Evolutionary conservation across 2,329 filamentous ascomycete species (phyloP), one percentile per base, ranked within the genome.

Genomic region (Aspergillus sp.): DNA sequence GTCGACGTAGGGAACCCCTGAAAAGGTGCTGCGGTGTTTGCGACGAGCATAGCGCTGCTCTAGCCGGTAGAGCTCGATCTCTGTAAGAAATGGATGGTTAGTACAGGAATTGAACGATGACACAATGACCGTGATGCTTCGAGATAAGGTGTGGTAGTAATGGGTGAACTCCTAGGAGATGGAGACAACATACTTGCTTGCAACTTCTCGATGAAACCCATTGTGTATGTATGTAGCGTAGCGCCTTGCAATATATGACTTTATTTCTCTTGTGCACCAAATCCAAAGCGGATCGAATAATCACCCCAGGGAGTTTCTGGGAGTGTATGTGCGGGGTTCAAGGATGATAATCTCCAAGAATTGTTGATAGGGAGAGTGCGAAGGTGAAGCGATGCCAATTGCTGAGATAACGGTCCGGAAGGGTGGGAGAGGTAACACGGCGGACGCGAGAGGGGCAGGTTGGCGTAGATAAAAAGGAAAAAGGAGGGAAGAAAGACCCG

Each of bases 1-100:
- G 75, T 98, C 91, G 66, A 97, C 90, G 78, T 98, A 98, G 75
- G 91, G 85, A 30, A 92, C 94, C 71, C 91, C 92, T 73, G 91
- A 88, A 77, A 96, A 97, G 62, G 91, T 95, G 57, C 89, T 93
- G 76, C 94, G 91, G 69, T 94, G 91, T 71, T 94, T 92, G 75
- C 92, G 90, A 72, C 90, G 90, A 55, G 93, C 96, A 83, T 98
- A 98, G 70, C 92, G 90, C 81, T 97, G 90, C 81, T 98, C 94
- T 68, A 98, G 89, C 53, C 92, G 91, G 84, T 96, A 95, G 72
- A 98, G 87, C 83, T 98, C 92, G 71, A 96, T 82, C 69, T 79
- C 82, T 90, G 87, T 62, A 48, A 17, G 45, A 23, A 51, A 54
- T 19, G n/a, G 39, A 30, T 49, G 58, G 25, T 67, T 65, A 63